Base-by-base conservation (phyloP, 805 yeast genomes). In the Debaryomyces castellii region DNA sequence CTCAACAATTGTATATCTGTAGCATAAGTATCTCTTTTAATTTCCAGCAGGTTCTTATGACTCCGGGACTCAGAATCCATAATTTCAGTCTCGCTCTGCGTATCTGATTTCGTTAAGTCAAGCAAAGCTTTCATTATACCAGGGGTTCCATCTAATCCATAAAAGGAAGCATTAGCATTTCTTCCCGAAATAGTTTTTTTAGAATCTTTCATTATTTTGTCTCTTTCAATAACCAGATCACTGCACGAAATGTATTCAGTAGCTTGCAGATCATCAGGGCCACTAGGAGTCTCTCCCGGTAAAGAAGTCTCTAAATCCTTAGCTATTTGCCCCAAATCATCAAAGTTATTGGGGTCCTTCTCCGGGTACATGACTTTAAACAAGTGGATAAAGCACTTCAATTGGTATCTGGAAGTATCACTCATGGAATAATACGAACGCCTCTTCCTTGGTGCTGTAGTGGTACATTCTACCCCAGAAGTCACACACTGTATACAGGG, bases 321-420 rank as follows among this genome's bases (percentile, higher is more conserved):
- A 7, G 42, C 42, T 22, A 39, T 25, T 20, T 27, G 18, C 1
- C 11, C 25, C 23, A 39, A 28, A 39, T 22, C 20, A 10, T 14
- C 23, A 16, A 28, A 18, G 17, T 39, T 28, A 16, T 39, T 25
- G 3, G 35, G 33, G 20, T 28, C 42, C 16, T 28, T 27, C 9
- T 28, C 24, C 3, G 42, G 42, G 20, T 27, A 12, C 25, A 28
- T 14, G 8, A 11, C 17, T 12, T 39, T 39, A 17, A 39, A n/a
- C 16, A 39, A 22, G 9, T 27, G 25, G 7, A 18, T 17, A 6
- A 39, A 17, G 18, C 35, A 39, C 20, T 39, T 39, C 17, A 39
- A 25, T 20, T 39, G 42, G n/a, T 39, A 28, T 28, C 34, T 39
- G 11, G 42, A 39, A 6, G 42, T 22, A 5, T 39, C 42, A 12